Evolutionary conservation across 1,284 basidiomycete genomes (phyloP), one percentile per base, ranked within the genome.

Genomic region (Ustilago crameri): DNA sequence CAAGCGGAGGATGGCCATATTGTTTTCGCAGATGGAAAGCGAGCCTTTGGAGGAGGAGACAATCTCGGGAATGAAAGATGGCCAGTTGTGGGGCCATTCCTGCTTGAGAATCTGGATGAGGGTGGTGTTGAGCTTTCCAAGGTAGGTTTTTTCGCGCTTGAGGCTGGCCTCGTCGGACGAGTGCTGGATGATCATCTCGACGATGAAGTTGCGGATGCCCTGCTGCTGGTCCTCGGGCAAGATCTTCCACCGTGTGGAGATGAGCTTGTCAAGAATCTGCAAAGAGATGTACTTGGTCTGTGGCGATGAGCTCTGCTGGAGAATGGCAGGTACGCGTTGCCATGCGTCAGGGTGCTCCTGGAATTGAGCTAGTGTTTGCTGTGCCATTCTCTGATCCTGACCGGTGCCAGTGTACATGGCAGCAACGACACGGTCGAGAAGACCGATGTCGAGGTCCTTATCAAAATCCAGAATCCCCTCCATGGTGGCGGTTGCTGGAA

Each of bases 71-170:
- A 98, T 98, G 86, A 98, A 98, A 14, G 89, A 91, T 24, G 95
- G 95, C 96, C 96, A 99, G 81, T 97, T 95, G 84, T 98, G 93
- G 20, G 95, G 96, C 96, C 96, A 99, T 83, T 98, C 96, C 87
- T 98, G 96, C 86, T 98, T 99, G 75, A 99, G 87, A 69, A 99
- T 97, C 86, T 95, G 93, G 53, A 99, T 93, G 41, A 99, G 88
- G 26, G 95, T 94, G 47, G 98, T 87, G 84, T 99, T 97, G 71
- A 99, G 88, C 86, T 99, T 99, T 85, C 96, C 95, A 79, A 98
- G 84, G 82, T 95, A 98, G 8, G 93, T 92, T 87, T 93, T 97
- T 86, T 98, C 93, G 83, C 91, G 90, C 66, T 93, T 88, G 87
- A 97, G 88, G 30, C 89, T 87, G 42, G 72, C 65, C 59, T 85